Percentiles rank a stretch among this genome's conserved stretches.
Conservation (phyloP, 768 basidiomycete species). For the Tephrocybe rancida region DNA sequence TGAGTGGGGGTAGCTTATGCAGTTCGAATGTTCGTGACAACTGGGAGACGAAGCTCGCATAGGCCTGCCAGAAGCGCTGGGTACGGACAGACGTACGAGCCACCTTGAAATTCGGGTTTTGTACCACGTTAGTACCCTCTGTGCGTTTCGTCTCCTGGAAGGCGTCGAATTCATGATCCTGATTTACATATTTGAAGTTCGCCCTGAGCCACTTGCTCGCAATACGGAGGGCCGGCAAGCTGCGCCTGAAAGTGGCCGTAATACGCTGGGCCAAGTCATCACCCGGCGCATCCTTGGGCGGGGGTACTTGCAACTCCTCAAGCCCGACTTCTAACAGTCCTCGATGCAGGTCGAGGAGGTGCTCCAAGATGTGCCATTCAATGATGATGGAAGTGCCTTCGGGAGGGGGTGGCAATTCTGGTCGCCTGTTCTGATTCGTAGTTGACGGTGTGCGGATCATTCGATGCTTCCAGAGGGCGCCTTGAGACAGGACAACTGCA, state of each 20-base stretch:
- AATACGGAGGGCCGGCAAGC: constrained; percentile 84
- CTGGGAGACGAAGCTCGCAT: constrained; percentile 63
- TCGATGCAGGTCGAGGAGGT: constrained; percentile 67
- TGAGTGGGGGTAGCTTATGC: constrained; percentile 56
- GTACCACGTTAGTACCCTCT: constrained; percentile 28
- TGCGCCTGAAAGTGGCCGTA: constrained; percentile 82
- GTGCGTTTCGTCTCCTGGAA: constrained; percentile 31
- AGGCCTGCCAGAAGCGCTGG: constrained; percentile 71
- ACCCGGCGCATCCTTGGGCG: constrained; percentile 54
- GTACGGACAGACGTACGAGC: constrained; percentile 41
- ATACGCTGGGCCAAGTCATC: constrained; percentile 79
- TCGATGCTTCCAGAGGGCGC: constrained; percentile 83
- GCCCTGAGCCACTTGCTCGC: constrained; percentile 87
- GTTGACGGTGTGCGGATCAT: constrained; percentile 60
- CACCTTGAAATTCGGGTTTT: constrained; percentile 31
- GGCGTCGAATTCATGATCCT: constrained; percentile 41
- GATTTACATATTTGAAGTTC: constrained; percentile 69
- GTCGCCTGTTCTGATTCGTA: constrained; percentile 23
- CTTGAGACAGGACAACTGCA: constrained; percentile 71
- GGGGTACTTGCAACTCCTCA: constrained; percentile 58
- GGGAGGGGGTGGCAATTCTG: constrained; percentile 27
- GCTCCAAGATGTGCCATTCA: constrained; percentile 68
- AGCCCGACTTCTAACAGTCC: constrained; percentile 68
- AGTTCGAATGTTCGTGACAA: constrained; percentile 72
- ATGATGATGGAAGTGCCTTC: constrained; percentile 39